Evolutionary conservation across 352 stramenopile species (phyloP).

Genomic region (Phytophthora chlamydospora): DNA sequence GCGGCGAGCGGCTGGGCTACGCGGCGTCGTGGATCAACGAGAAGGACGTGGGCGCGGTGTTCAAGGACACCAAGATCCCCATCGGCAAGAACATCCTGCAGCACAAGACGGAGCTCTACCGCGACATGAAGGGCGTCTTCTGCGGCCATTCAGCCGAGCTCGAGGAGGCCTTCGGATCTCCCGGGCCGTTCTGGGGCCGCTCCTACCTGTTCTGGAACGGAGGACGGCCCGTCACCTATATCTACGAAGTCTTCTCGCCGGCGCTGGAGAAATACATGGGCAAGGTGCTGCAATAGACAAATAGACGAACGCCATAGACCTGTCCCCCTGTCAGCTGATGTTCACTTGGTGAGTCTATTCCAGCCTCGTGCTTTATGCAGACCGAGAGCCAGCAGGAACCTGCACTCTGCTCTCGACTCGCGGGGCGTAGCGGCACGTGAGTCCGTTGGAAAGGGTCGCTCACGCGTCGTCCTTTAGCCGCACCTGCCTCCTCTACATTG

Average conservation of each 20-base stretch:
- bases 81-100: slow-evolving; percentile 86
- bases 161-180: slow-evolving; percentile 66
- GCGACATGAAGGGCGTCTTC: slow-evolving; percentile 86
- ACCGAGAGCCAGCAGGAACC: background rate
- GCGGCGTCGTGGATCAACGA: slow-evolving; percentile 80
- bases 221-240: slow-evolving; percentile 79
- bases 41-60: slow-evolving; percentile 70
- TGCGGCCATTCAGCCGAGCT: slow-evolving; percentile 61
- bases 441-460: slow-evolving; percentile 2
- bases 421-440: slow-evolving; percentile 5
- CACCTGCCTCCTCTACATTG: slow-evolving; percentile 14
- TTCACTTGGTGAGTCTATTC: slow-evolving; percentile 38
- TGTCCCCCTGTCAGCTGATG: slow-evolving; percentile 20
- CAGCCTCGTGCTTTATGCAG: slow-evolving; percentile 24
- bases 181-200: slow-evolving; percentile 81
- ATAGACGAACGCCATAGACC: slow-evolving; percentile 13
- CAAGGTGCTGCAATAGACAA: slow-evolving; percentile 48
- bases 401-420: background rate
- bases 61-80: slow-evolving; percentile 81
- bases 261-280: slow-evolving; percentile 82
- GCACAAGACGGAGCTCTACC: slow-evolving; percentile 86
- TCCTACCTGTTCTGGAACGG: slow-evolving; percentile 89
- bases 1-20: slow-evolving; percentile 79
- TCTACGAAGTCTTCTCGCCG: slow-evolving; percentile 91
- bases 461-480: slow-evolving; percentile 10